Evolutionary conservation across 2,329 filamentous ascomycete genomes (phyloP), one percentile per base, ranked within the genome.

Genomic region (Colletotrichum filicis): DNA sequence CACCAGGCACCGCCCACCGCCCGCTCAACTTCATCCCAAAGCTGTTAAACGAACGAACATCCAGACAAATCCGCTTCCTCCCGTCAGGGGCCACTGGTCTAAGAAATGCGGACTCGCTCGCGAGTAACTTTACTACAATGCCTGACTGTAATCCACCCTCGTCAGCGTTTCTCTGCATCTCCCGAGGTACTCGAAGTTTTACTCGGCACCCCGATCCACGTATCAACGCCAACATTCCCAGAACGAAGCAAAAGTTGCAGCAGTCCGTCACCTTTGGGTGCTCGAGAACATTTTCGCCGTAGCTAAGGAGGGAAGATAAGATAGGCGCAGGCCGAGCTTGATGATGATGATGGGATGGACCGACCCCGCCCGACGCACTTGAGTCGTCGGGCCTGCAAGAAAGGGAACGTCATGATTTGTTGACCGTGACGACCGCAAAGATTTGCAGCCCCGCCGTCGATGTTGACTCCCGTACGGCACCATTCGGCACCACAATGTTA

Each of bases 1-100:
- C 71, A 66, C 66, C 60, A 66, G 59, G 70, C 49, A 70, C 66
- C 55, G 60, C 66, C 66, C 59, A 57, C 61, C 60, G 59, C 66
- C 46, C 37, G 28, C 24, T 52, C 28, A n/a, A 30, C 37, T 11
- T 55, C 26, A 5, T 22, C 26, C 30, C 46, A 28, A 19, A 53
- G 30, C 14, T 26, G 19, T 42, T 49, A 24, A 32, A 63, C 58
- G 4, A 57, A 28, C 58, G 6, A 46, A 22, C 61, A 28, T 24
- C 22, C 22, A 62, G 60, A 53, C 37, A n/a, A 28, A 26, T 28
- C 58, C 58, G 24, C 46, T 65, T 28, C 24, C 42, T 49, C 22
- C 24, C 42, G 60, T 56, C 69, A 70, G 55, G 66, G 66, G 59
- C 70, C 53, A 32, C 59, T 42, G 55, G 35, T 53, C 53, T 53